phyloP scores from a whole-genome alignment of 345 rosid species.

The Aquilaria malaccensis region DNA sequence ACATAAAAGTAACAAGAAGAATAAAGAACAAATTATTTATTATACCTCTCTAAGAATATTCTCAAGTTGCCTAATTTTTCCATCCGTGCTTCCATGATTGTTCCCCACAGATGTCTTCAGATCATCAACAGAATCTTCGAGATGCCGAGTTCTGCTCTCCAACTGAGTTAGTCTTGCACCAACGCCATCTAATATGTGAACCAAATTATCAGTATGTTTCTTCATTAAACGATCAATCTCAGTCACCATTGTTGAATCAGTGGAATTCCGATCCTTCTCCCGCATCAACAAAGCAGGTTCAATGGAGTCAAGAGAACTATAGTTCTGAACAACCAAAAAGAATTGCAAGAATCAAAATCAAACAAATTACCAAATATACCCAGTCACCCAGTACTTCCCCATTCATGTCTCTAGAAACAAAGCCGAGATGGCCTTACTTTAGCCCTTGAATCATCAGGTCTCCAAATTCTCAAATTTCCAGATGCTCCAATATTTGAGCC shows the following conservation, averaged over 20 bases:
- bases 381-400: background rate
- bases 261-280: constrained; percentile 44
- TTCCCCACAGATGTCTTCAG: constrained; percentile 70
- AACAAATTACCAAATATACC: background rate
- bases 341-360: background rate
- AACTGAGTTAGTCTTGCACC: constrained; percentile 74
- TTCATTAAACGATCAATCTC: constrained; percentile 71
- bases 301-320: constrained; percentile 54
- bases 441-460: constrained; percentile 33
- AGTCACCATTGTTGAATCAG: constrained; percentile 33
- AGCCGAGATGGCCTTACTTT: constrained; percentile 26
- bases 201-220: constrained; percentile 60
- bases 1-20: background rate
- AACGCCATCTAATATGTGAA: constrained; percentile 63
- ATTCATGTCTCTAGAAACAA: background rate
- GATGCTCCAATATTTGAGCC: constrained; percentile 35
- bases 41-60: constrained; percentile 76
- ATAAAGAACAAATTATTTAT: constrained; percentile 25
- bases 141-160: constrained; percentile 61
- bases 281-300: constrained; percentile 46
- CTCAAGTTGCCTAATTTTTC: constrained; percentile 80
- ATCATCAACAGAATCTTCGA: constrained; percentile 77
- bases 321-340: constrained; percentile 31
- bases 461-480: constrained; percentile 40
- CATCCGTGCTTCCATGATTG: constrained; percentile 74